Evolutionary conservation across 495 filamentous ascomycete genomes (phyloP).

Genomic region (Penicillium nucicola): DNA sequence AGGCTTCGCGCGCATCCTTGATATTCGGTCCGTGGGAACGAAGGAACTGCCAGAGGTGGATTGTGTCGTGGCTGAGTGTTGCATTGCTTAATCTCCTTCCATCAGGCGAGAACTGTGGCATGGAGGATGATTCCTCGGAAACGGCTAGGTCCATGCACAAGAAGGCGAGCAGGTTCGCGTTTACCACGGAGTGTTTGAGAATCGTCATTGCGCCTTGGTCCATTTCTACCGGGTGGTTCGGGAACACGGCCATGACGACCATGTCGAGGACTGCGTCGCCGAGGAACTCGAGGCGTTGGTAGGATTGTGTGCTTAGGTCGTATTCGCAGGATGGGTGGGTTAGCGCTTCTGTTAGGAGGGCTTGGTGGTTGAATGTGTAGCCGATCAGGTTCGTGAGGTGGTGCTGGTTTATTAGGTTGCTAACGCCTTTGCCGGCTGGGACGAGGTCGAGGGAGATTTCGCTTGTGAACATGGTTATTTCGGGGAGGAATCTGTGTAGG

Average conservation of each 20-base stretch:
- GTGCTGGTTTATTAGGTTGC: conserved; percentile 9
- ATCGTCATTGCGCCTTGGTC: conserved; percentile 67
- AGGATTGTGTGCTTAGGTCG: conserved; percentile 54
- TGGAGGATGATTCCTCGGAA: conserved; percentile 10
- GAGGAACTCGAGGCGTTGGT: conserved; percentile 87
- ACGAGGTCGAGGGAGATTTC: background rate
- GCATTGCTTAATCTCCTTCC: background rate
- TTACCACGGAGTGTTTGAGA: conserved; percentile 73
- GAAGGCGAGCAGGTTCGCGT: conserved; percentile 86
- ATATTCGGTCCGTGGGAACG: conserved; percentile 52
- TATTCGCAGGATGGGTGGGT: conserved; percentile 73
- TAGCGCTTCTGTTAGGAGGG: conserved; percentile 76
- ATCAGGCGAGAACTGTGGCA: background rate
- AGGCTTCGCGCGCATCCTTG: conserved; percentile 42
- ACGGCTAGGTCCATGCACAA: conserved; percentile 54
- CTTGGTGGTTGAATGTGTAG: conserved; percentile 67
- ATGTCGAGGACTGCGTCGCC: conserved; percentile 86
- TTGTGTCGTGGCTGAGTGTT: background rate
- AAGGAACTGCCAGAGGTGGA: conserved; percentile 68
- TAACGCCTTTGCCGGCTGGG: background rate
- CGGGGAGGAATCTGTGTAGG: conserved; percentile 62
- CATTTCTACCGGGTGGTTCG: conserved; percentile 42
- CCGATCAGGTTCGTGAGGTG: conserved; percentile 22
- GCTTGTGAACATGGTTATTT: conserved; percentile 36
- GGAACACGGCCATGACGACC: conserved; percentile 60